These are phyloP conservation scores for Prunella vulgaris DNA, from an alignment of 257 asterid genomes.

Conservation along the genomic window DNA sequence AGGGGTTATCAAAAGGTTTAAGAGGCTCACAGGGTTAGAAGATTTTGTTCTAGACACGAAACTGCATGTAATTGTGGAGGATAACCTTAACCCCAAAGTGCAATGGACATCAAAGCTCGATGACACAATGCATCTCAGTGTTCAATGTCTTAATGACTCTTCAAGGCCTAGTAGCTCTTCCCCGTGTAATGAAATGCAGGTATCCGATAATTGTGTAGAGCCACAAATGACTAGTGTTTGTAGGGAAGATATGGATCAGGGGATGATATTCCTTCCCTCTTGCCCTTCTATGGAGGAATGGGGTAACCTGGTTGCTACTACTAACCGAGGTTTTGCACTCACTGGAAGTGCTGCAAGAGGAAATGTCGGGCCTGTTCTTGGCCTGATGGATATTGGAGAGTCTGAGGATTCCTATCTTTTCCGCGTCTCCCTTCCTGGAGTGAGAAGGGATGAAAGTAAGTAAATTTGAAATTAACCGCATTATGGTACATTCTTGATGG, in stretches of 20 bases:
- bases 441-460: slow-evolving; percentile 80
- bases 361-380: slow-evolving; percentile 63
- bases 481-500: neutral
- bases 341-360: slow-evolving; percentile 77
- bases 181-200: slow-evolving; percentile 12
- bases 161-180: slow-evolving; percentile 16
- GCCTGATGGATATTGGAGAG: slow-evolving; percentile 72
- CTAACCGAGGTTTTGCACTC: slow-evolving; percentile 49
- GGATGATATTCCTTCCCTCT: slow-evolving; percentile 55
- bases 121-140: slow-evolving; percentile 1
- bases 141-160: neutral
- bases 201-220: slow-evolving; percentile 3
- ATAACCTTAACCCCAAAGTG: slow-evolving; percentile 13
- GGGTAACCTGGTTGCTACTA: slow-evolving; percentile 49
- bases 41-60: slow-evolving; percentile 38
- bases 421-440: slow-evolving; percentile 91
- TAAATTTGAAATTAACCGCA: neutral
- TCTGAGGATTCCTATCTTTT: slow-evolving; percentile 67
- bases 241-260: slow-evolving; percentile 30
- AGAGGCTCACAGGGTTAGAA: slow-evolving; percentile 48
- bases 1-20: slow-evolving; percentile 41
- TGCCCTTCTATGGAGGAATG: slow-evolving; percentile 62
- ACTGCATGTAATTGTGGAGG: slow-evolving; percentile 16
- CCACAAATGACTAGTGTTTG: slow-evolving; percentile 20
- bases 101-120: slow-evolving; percentile 8